These are phyloP conservation scores for Tricholoma sp. DNA, from an alignment of 768 basidiomycete genomes.

Conservation along the genomic window DNA sequence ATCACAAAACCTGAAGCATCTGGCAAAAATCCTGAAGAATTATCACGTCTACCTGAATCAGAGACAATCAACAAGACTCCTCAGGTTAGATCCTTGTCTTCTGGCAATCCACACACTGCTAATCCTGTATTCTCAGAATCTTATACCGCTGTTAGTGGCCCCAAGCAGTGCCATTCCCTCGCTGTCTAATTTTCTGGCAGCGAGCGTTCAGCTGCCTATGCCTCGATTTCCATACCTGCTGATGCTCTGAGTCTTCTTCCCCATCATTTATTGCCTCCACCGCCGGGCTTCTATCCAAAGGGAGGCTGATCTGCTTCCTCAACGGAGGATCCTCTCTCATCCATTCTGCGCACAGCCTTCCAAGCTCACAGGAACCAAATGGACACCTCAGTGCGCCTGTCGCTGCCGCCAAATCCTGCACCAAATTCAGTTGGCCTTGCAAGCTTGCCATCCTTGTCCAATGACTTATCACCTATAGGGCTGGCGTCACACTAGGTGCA, in stretches of 20 bases:
- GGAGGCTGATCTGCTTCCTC: conserved; percentile 44
- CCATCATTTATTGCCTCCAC: conserved; percentile 37
- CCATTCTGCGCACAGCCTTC: conserved; percentile 72
- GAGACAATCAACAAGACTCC: no score
- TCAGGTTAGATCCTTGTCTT: conserved; percentile 3
- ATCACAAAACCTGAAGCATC: no score
- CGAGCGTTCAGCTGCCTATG: conserved; percentile 16
- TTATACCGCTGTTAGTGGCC: conserved; percentile 1
- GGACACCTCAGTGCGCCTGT: conserved; percentile 30
- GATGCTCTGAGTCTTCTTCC: conserved; percentile 14
- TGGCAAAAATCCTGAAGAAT: no score
- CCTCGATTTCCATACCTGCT: conserved; percentile 24
- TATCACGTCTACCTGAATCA: no score
- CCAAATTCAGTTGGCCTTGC: conserved; percentile 16
- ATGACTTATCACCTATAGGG: conserved; percentile 26
- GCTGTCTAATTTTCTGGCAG: conserved; percentile 22
- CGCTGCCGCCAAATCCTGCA: conserved; percentile 38
- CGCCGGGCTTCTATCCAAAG: conserved; percentile 64
- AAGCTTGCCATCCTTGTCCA: conserved; percentile 26
- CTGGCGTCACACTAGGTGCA: conserved; percentile 33
- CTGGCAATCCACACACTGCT: background rate
- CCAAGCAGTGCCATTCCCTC: conserved; percentile 2
- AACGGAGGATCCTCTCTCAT: conserved; percentile 72
- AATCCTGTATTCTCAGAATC: background rate
- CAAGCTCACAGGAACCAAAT: conserved; percentile 61